Percentiles rank a stretch among this genome's conserved stretches.
Conservation (phyloP, 257 asterid genomes). For the Solanum chilense region DNA sequence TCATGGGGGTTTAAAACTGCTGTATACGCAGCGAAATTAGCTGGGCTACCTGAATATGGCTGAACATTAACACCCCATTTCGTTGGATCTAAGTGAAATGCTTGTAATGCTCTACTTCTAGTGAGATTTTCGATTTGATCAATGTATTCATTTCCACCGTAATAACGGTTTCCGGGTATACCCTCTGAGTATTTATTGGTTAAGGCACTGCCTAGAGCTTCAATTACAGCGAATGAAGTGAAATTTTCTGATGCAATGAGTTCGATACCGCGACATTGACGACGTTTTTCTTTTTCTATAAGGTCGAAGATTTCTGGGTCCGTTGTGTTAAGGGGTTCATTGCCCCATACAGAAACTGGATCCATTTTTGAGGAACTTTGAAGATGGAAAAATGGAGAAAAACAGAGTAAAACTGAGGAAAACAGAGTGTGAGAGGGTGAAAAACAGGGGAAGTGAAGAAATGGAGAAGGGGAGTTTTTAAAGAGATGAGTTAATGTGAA, state of each 20-base stretch:
- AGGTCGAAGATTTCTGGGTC: slow-evolving; percentile 40
- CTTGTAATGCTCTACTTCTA: slow-evolving; percentile 26
- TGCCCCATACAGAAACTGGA: slow-evolving; percentile 33
- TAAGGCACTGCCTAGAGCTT: slow-evolving; percentile 93
- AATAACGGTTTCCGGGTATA: slow-evolving; percentile 56
- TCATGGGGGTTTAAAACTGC: slow-evolving; percentile 56
- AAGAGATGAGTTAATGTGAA: background rate
- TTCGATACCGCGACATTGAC: slow-evolving; percentile 40
- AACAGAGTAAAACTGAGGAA: background rate
- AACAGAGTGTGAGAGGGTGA: background rate
- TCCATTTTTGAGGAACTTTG: slow-evolving; percentile 15
- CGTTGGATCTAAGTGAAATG: slow-evolving; percentile 31
- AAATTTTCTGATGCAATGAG: slow-evolving; percentile 73
- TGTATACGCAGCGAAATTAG: slow-evolving; percentile 76
- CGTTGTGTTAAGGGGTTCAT: slow-evolving; percentile 17
- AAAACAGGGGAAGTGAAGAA: background rate
- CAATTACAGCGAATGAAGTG: slow-evolving; percentile 86
- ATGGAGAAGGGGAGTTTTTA: background rate
- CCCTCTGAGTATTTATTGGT: slow-evolving; percentile 97
- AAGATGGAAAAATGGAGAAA: background rate
- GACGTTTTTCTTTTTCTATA: slow-evolving; percentile 33
- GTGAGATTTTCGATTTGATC: slow-evolving; percentile 36
- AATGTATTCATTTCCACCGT: slow-evolving; percentile 35
- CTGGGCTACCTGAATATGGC: slow-evolving; percentile 38
- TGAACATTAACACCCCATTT: slow-evolving; percentile 47